phyloP scores from a whole-genome alignment of 768 basidiomycete genomes.

The Xanthoconium purpureum region DNA sequence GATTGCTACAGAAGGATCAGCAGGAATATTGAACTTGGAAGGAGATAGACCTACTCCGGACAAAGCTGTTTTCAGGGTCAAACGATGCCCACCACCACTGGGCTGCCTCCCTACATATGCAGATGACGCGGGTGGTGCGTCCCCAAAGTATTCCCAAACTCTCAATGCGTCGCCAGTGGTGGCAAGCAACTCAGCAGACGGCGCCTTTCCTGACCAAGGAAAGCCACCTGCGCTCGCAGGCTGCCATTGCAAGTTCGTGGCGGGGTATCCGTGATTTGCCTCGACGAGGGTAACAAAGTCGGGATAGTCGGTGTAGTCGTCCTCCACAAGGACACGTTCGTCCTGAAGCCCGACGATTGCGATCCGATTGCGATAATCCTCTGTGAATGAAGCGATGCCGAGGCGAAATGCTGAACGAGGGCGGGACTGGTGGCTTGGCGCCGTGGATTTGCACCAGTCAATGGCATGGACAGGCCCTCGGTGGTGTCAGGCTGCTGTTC shows the following conservation, averaged over 20 bases:
- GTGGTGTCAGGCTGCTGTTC: conserved; percentile 18
- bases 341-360: conserved; percentile 78
- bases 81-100: conserved; percentile 53
- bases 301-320: conserved; percentile 77
- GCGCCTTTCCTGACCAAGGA: conserved; percentile 66
- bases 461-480: conserved; percentile 83
- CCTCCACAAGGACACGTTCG: conserved; percentile 83
- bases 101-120: conserved; percentile 70
- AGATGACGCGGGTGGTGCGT: conserved; percentile 54
- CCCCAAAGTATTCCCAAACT: conserved; percentile 84
- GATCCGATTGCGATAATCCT: conserved; percentile 80
- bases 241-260: conserved; percentile 92
- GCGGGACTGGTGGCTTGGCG: conserved; percentile 68
- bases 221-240: conserved; percentile 65
- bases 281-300: conserved; percentile 87
- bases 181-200: conserved; percentile 77
- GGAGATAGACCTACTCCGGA: conserved; percentile 62
- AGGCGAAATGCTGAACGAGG: conserved; percentile 79
- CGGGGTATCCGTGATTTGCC: conserved; percentile 86
- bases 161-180: conserved; percentile 92
- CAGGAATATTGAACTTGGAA: conserved; percentile 1
- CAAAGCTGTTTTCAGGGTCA: conserved; percentile 71
- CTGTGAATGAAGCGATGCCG: conserved; percentile 80
- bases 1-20: conserved; percentile 56
- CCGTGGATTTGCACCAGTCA: conserved; percentile 85